Conservation (phyloP, 139 green algal genomes). For the Chlamydomonas incerta region DNA sequence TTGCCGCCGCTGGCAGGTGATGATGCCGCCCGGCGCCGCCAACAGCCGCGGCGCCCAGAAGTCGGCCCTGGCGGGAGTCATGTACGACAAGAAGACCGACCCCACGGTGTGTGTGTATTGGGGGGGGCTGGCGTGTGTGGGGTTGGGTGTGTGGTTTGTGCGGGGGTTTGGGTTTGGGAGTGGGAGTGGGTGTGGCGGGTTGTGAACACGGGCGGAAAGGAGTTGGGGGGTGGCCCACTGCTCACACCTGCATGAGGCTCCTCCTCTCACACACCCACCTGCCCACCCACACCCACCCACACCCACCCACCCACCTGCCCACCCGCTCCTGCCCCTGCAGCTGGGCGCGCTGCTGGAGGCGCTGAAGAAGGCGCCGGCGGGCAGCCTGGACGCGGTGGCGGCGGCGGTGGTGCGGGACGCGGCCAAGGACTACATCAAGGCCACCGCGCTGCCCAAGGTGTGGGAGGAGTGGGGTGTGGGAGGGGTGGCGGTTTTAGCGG, state of each 20-base stretch:
- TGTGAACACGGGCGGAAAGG: no score
- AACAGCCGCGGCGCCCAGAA: conserved; percentile 76
- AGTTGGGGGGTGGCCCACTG: no score
- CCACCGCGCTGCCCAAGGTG: conserved; percentile 72
- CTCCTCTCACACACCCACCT: no score
- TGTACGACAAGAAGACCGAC: conserved; percentile 79
- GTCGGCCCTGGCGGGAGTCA: conserved; percentile 80
- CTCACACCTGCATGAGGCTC: no score
- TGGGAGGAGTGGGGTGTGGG: no score
- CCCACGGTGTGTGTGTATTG: background rate
- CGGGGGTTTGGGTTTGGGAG: no score
- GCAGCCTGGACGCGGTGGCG: background rate
- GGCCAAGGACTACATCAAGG: conserved; percentile 54
- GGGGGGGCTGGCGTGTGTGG: no score
- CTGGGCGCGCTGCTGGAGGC: conserved; percentile 67
- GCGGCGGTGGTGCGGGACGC: conserved; percentile 67
- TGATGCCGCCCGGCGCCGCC: conserved; percentile 78
- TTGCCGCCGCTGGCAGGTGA: no score
- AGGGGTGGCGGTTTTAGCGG: no score
- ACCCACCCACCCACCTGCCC: background rate
- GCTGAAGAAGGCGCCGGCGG: conserved; percentile 44
- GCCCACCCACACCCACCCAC: no score
- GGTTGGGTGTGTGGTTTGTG: no score
- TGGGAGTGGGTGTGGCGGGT: no score
- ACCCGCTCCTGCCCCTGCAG: conserved; percentile 53